Base-by-base conservation (phyloP, 2,329 filamentous ascomycete genomes). In the Ceratocystis ficicola region DNA sequence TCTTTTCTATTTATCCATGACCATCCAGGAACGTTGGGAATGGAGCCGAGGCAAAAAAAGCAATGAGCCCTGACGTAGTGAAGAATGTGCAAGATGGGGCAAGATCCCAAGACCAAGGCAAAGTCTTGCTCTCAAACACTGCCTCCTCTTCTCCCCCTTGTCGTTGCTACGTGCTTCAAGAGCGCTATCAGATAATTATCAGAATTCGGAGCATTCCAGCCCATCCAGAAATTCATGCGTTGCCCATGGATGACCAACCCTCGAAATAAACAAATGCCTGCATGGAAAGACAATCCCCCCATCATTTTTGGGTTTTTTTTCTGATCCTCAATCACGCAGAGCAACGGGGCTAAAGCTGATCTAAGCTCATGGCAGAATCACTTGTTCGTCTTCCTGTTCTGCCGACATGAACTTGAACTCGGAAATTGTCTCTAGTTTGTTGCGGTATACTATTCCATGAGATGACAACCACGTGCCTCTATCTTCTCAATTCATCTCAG, bases 301-400 rank as follows among this genome's bases (percentile, higher is more conserved):
- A 28, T 59, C 28, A 32, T 59, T 59, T 59, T 59, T n/a, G 22
- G 22, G 12, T n/a, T 59, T 59, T 32, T 59, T 36, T 57, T 55
- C 28, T 15, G 52, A 30, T 32, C 25, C 52, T 59, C 28, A 12
- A 59, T 59, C 52, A 36, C 52, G 20, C 52, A 59, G 52, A 59
- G 52, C 52, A 59, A 59, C 52, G 52, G 28, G 52, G n/a, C 52
- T 32, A 32, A 55, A n/a, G 52, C 15, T 59, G 28, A 59, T 32
- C 52, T 59, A 32, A 32, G 52, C 52, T 30, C 52, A 6, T 15
- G 6, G 28, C 17, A 59, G 22, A n/a, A 30, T 59, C 12, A 30
- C 3, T 30, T 17, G 28, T 32, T 59, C 52, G 28, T 59, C n/a
- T 8, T n/a, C 6, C 28, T 36, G 4, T 1, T 59, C 25, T 32